Base-by-base conservation (phyloP, 176 grass and related monocot species). In the Aegilops tauschii region DNA sequence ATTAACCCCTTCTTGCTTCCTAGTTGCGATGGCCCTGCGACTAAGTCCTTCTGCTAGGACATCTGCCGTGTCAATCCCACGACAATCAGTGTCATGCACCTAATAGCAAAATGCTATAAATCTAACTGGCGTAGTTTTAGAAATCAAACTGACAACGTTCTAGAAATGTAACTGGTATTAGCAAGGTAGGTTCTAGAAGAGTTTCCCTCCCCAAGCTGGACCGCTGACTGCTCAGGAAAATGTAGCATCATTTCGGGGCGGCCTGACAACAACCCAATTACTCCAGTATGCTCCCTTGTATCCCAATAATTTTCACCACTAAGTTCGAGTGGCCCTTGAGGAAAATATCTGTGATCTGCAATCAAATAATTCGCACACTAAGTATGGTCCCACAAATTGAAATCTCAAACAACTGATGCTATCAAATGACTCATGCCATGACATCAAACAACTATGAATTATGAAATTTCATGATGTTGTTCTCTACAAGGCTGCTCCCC, bases 301-400 rank as follows among this genome's bases (percentile, higher is more conserved):
- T 80, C 73, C 97, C 94, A 5, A 99, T 40, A 35, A 99, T 84
- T 85, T 77, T 77, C 37, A 96, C 92, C 11, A 29, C 63, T 17
- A 52, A 58, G 49, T 99, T 99, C 1, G 90, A 96, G 77, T 96
- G 97, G 62, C 94, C 97, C 56, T 90, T 79, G 18, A 94, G 68
- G 85, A 99, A 98, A 54, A 89, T 52, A 88, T 95, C 87, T 1
- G 92, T 93, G 49, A 94, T 84, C 92, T 99, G 86, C 82, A 93
- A 81, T 61, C 18, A 74, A 89, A 87, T 56, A 9, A 77, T 77
- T 21, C 2, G 8, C 0, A 17, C 1, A 75, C 30, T 79, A 18
- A 80, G 54, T 50, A 80, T 8, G 4, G 59, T 65, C 82, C 14
- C 17, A 44, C 13, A 10, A 58, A 50, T 34, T 23, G 10, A 76